Percentiles rank a stretch among this genome's conserved stretches.
Evolutionary conservation across 2,329 filamentous ascomycete species (phyloP).

Genomic region (Ascochyta clinopodiicola): DNA sequence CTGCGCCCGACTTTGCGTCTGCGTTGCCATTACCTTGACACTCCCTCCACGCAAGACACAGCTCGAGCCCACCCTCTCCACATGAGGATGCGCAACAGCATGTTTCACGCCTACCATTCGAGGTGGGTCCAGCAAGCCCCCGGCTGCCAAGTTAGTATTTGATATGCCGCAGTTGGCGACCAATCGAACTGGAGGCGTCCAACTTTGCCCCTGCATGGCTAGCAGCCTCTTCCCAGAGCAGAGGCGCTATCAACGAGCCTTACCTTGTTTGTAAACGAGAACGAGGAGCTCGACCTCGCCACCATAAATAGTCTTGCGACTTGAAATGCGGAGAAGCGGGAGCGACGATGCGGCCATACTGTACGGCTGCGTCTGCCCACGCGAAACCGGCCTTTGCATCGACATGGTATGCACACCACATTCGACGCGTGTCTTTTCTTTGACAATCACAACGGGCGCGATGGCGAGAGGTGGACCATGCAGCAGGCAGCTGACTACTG

Average conservation of each 20-base stretch:
- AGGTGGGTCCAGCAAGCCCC: slow-evolving; percentile 26
- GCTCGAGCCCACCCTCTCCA: slow-evolving; percentile 21
- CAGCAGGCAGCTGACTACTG: slow-evolving; percentile 15
- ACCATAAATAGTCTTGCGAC: slow-evolving; percentile 44
- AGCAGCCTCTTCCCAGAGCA: slow-evolving; percentile 17
- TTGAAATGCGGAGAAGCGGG: slow-evolving; percentile 47
- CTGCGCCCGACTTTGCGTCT: not conserved
- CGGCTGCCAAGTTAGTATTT: slow-evolving; percentile 31
- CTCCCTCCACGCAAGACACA: slow-evolving; percentile 11
- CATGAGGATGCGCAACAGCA: slow-evolving; percentile 34
- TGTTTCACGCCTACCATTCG: slow-evolving; percentile 37
- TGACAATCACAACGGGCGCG: not conserved
- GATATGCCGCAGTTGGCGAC: slow-evolving; percentile 35
- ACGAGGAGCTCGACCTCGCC: slow-evolving; percentile 35
- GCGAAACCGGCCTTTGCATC: not conserved
- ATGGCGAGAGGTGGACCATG: slow-evolving; percentile 5
- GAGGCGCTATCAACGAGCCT: slow-evolving; percentile 23
- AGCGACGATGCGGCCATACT: slow-evolving; percentile 23
- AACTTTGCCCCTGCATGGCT: slow-evolving; percentile 39
- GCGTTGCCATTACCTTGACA: not conserved
- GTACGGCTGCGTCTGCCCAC: slow-evolving; percentile 9
- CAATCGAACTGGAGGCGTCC: slow-evolving; percentile 25
- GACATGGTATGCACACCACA: not conserved
- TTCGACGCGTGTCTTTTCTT: not conserved
- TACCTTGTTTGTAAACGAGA: slow-evolving; percentile 28